These are phyloP conservation scores for Saccharomycopsis sp. DNA, from an alignment of 805 yeast genomes.

Conservation along the genomic window DNA sequence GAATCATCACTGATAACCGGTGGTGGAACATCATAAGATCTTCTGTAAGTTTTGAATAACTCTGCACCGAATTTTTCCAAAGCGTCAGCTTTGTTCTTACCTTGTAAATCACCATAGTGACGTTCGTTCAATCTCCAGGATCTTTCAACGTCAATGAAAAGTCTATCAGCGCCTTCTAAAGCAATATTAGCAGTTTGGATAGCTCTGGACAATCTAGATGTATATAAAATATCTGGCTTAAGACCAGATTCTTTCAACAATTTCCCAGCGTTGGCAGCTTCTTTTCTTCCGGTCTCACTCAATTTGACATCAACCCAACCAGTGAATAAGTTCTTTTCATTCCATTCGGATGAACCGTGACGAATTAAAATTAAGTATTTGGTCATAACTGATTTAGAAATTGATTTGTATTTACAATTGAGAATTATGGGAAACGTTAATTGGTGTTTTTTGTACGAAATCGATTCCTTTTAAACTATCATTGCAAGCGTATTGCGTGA, in stretches of 20 bases:
- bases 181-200: slow-evolving; percentile 97
- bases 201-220: slow-evolving; percentile 89
- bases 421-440: background rate
- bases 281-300: slow-evolving; percentile 77
- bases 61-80: slow-evolving; percentile 83
- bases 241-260: slow-evolving; percentile 80
- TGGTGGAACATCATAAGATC: slow-evolving; percentile 95
- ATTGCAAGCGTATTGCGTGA: background rate
- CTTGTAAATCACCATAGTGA: slow-evolving; percentile 98
- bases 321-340: slow-evolving; percentile 94
- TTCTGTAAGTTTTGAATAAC: slow-evolving; percentile 94
- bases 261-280: slow-evolving; percentile 92
- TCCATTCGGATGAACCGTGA: slow-evolving; percentile 99
- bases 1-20: slow-evolving; percentile 75
- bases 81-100: slow-evolving; percentile 95
- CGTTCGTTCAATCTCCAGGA: slow-evolving; percentile 98
- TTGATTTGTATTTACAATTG: background rate
- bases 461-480: too few species aligned
- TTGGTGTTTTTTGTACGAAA: too few species aligned
- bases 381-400: slow-evolving; percentile 2
- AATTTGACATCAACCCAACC: slow-evolving; percentile 97
- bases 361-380: slow-evolving; percentile 82
- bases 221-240: slow-evolving; percentile 81
- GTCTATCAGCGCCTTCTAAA: slow-evolving; percentile 77
- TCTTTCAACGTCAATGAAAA: slow-evolving; percentile 87